Conservation (phyloP, 2,329 filamentous ascomycete genomes). For the Karstenula rhodostoma region DNA sequence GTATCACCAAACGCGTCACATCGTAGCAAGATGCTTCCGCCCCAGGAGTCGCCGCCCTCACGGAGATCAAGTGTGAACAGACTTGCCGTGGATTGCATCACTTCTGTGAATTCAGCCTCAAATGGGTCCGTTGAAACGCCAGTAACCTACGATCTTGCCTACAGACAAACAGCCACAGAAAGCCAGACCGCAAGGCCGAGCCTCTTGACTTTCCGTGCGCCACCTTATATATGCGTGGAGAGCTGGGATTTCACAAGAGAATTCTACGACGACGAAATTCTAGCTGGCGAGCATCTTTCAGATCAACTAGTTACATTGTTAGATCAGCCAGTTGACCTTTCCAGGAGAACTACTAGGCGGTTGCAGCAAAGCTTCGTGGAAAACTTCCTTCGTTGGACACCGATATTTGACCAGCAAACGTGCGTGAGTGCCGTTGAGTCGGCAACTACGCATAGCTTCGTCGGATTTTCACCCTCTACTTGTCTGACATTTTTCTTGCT, state of each 20-base stretch:
- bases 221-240: constrained; percentile 34
- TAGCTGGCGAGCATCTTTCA: constrained; percentile 33
- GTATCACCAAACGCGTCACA: constrained; percentile 27
- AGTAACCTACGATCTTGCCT: constrained; percentile 33
- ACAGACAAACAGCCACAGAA: constrained; percentile 36
- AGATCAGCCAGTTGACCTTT: constrained; percentile 24
- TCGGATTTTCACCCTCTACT: constrained; percentile 21
- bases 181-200: constrained; percentile 35
- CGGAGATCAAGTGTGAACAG: constrained; percentile 30
- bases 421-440: constrained; percentile 31
- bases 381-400: constrained; percentile 39
- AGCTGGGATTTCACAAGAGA: constrained; percentile 39
- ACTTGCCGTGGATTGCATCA: constrained; percentile 16
- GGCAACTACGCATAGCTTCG: constrained; percentile 22
- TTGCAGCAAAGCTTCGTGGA: constrained; percentile 37
- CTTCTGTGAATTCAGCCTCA: constrained; percentile 18
- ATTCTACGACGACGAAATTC: constrained; percentile 40
- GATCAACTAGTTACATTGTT: constrained; percentile 31
- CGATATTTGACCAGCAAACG: constrained; percentile 32
- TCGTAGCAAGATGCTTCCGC: constrained; percentile 22
- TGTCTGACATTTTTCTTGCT: constrained; percentile 35
- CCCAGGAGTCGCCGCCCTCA: constrained; percentile 17
- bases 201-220: constrained; percentile 31
- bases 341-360: constrained; percentile 30
- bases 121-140: constrained; percentile 25